Percentiles rank a stretch among this genome's conserved stretches.
Conservation (phyloP, 371 early-diverging fungal genomes). For the Gilbertella persicaria region DNA sequence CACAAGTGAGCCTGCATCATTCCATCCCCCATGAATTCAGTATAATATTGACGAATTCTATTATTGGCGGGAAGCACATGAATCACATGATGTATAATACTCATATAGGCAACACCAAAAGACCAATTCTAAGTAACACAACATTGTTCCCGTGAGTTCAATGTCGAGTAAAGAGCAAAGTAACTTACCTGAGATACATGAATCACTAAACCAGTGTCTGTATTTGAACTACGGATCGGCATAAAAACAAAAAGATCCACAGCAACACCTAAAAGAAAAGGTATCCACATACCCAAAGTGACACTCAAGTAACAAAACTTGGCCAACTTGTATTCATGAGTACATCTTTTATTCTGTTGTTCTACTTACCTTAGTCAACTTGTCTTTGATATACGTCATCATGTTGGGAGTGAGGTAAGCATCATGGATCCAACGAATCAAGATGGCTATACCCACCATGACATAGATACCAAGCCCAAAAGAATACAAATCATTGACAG, state of each 20-base stretch:
- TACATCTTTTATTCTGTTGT: neutral
- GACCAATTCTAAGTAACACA: constrained; percentile 54
- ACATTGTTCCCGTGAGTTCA: neutral
- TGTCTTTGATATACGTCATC: constrained; percentile 5
- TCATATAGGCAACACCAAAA: constrained; percentile 59
- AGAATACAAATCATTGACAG: constrained; percentile 64
- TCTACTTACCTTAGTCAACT: neutral
- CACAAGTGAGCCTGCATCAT: constrained; percentile 28
- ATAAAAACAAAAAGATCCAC: constrained; percentile 60
- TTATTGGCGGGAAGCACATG: constrained; percentile 50
- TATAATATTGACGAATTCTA: constrained; percentile 31
- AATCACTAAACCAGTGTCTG: constrained; percentile 39
- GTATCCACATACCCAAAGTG: constrained; percentile 54
- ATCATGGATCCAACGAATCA: constrained; percentile 25
- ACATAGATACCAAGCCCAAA: constrained; percentile 48
- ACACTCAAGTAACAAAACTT: constrained; percentile 38
- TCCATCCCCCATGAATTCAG: constrained; percentile 31
- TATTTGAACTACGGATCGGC: constrained; percentile 45
- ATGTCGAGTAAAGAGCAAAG: neutral
- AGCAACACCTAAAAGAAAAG: constrained; percentile 53
- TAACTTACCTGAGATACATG: constrained; percentile 53
- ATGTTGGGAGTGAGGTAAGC: constrained; percentile 10
- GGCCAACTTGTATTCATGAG: constrained; percentile 9
- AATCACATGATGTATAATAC: constrained; percentile 49
- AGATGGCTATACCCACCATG: constrained; percentile 29